Evolutionary conservation across 352 stramenopile species (phyloP).

Genomic region (Thalassiosira pacifica): DNA sequence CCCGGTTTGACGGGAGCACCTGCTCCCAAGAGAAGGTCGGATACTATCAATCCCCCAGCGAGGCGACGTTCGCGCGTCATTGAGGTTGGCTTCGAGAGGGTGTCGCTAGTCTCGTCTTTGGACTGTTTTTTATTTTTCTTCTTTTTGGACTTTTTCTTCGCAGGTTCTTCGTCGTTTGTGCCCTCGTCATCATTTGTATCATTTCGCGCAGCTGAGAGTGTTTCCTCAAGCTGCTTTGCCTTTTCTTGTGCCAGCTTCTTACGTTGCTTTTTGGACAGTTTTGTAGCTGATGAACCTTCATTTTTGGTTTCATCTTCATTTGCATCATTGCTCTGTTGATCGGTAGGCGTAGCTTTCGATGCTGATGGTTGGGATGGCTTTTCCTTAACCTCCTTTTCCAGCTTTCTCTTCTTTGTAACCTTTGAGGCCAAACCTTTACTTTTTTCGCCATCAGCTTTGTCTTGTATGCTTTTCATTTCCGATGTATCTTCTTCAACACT

Average conservation of each 20-base stretch:
- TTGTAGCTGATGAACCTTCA: too few relatives aligned
- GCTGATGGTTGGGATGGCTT: too few relatives aligned
- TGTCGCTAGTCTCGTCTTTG: not conserved
- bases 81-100: slow-evolving; percentile 42
- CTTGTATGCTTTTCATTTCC: too few relatives aligned
- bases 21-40: slow-evolving; percentile 63
- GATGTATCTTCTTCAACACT: not conserved
- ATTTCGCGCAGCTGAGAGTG: slow-evolving; percentile 45
- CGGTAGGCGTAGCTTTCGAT: not conserved
- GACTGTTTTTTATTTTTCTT: too few relatives aligned
- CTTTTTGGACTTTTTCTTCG: slow-evolving; percentile 64
- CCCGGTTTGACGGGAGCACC: slow-evolving; percentile 57
- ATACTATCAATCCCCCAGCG: slow-evolving; percentile 54
- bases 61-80: slow-evolving; percentile 64
- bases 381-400: slow-evolving; percentile 3
- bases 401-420: slow-evolving; percentile 12
- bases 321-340: not conserved
- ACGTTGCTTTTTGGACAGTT: slow-evolving; percentile 66
- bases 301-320: not conserved
- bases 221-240: slow-evolving; percentile 65
- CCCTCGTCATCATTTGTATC: not conserved
- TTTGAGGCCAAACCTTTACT: not conserved
- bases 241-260: slow-evolving; percentile 72
- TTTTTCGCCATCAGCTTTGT: not conserved
- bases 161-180: slow-evolving; percentile 11